Conservation (phyloP, 192 early-diverging fungal genomes). For the Coemansia sp. region DNA sequence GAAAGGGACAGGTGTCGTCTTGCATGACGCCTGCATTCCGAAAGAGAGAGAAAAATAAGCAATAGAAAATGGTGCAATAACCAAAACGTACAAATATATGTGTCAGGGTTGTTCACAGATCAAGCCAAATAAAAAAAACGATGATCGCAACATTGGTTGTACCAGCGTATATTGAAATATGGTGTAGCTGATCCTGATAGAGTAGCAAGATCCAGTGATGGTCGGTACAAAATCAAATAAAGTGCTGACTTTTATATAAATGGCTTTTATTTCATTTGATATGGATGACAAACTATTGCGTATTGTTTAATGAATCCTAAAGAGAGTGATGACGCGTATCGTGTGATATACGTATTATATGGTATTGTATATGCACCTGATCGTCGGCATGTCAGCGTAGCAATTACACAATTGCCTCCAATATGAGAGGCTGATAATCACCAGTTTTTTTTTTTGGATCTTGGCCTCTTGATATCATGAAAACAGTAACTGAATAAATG, state of each 20-base stretch:
- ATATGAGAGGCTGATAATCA: background rate
- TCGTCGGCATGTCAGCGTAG: background rate
- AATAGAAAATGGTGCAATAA: background rate
- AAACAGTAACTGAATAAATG: background rate
- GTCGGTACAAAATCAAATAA: background rate
- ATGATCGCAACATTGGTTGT: too few species aligned
- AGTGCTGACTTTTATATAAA: background rate
- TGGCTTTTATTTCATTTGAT: background rate
- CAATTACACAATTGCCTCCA: background rate
- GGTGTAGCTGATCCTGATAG: background rate
- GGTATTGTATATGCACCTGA: background rate
- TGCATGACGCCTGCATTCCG: background rate
- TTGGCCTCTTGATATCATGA: background rate
- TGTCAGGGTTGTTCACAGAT: background rate
- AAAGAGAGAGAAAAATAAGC: background rate
- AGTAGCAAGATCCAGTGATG: background rate
- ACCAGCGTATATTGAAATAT: background rate
- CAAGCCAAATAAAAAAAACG: too few species aligned
- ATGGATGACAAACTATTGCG: background rate
- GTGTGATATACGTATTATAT: background rate
- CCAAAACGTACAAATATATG: background rate
- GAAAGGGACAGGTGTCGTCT: background rate
- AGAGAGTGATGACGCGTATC: background rate
- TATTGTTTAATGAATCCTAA: background rate
- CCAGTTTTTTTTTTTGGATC: background rate